Conservation (phyloP, 768 basidiomycete species). For the Nevesoporus exiguus region DNA sequence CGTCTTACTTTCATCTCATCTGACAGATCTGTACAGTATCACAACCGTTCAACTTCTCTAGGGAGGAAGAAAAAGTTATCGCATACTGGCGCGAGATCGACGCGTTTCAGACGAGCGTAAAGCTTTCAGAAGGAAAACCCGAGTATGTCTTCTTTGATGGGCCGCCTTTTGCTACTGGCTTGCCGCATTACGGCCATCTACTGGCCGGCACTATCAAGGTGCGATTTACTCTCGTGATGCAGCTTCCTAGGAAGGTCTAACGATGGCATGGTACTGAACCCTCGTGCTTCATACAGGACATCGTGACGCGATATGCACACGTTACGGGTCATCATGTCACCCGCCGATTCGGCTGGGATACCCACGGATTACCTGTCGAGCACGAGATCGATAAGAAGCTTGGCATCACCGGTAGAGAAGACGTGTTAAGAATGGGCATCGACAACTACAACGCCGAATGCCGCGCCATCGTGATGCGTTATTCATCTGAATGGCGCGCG, state of each 20-base stretch:
- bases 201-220: conserved; percentile 94
- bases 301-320: conserved; percentile 94
- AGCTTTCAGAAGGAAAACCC: conserved; percentile 87
- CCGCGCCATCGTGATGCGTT: conserved; percentile 95
- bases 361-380: conserved; percentile 97
- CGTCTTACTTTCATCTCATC: background rate
- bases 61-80: conserved; percentile 88
- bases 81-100: conserved; percentile 95
- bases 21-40: conserved; percentile 48
- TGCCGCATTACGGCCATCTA: conserved; percentile 95
- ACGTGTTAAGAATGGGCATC: conserved; percentile 94
- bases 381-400: conserved; percentile 99
- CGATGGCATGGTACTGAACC: conserved; percentile 1
- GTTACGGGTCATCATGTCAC: conserved; percentile 90
- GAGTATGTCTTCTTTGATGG: conserved; percentile 96
- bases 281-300: conserved; percentile 59
- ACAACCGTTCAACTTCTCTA: conserved; percentile 74
- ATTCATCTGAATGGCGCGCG: conserved; percentile 87
- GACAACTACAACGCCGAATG: conserved; percentile 98
- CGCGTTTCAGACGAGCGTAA: conserved; percentile 92
- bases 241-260: background rate
- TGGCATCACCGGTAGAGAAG: conserved; percentile 86
- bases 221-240: conserved; percentile 18
- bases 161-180: conserved; percentile 94
- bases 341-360: conserved; percentile 98